These are phyloP conservation scores for Kodamaea kakaduensis DNA, from an alignment of 805 yeast genomes.

Conservation along the genomic window DNA sequence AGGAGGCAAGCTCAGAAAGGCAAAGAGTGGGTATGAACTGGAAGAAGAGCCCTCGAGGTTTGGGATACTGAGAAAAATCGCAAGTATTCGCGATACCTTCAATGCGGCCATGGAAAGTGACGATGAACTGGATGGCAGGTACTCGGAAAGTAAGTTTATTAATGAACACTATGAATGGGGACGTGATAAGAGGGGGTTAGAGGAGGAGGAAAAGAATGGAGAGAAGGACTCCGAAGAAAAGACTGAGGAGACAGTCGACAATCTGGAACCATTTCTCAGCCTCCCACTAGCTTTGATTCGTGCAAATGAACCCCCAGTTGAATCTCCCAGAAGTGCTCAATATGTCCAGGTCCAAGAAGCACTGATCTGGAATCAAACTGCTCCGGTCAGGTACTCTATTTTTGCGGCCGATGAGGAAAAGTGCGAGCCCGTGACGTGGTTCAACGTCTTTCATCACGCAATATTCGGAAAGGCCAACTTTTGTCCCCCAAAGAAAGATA, in stretches of 20 bases:
- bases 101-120: not conserved
- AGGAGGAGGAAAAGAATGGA: slow-evolving; percentile 1
- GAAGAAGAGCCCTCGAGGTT: not conserved
- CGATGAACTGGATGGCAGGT: slow-evolving; percentile 1
- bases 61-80: not conserved
- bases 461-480: slow-evolving; percentile 46
- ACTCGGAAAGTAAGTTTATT: slow-evolving; percentile 1
- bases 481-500: slow-evolving; percentile 16
- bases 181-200: slow-evolving; percentile 3
- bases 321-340: slow-evolving; percentile 16
- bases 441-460: slow-evolving; percentile 46
- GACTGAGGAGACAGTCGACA: slow-evolving; percentile 1
- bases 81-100: not conserved
- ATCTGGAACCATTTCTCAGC: slow-evolving; percentile 11
- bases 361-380: slow-evolving; percentile 1
- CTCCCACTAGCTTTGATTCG: slow-evolving; percentile 21
- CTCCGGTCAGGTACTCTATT: slow-evolving; percentile 4
- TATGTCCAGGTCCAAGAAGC: slow-evolving; percentile 17
- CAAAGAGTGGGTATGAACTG: slow-evolving; percentile 1
- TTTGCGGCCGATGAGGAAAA: slow-evolving; percentile 19
- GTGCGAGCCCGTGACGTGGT: slow-evolving; percentile 52
- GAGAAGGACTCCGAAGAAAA: slow-evolving; percentile 1
- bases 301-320: slow-evolving; percentile 10
- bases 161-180: slow-evolving; percentile 6
- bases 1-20: not conserved